Conservation (phyloP, 306 rosid species). For the Begonia loranthoides region DNA sequence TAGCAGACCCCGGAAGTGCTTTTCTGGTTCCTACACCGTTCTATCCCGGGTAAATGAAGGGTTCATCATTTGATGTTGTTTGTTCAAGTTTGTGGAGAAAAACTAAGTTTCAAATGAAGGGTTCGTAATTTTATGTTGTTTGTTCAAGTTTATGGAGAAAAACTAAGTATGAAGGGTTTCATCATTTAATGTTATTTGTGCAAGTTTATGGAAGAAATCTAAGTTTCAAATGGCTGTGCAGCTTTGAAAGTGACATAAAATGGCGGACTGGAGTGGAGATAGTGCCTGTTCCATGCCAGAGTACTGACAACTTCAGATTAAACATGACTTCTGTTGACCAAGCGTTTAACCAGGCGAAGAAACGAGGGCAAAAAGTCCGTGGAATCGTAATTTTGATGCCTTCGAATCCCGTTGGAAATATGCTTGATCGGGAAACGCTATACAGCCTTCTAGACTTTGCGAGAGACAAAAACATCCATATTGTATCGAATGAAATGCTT, state of each 20-base stretch:
- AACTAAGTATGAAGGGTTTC: too few species aligned
- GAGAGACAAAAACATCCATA: conserved; percentile 85
- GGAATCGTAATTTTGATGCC: conserved; percentile 78
- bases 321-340: conserved; percentile 51
- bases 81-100: too few species aligned
- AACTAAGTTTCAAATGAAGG: too few species aligned
- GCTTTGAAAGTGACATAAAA: conserved; percentile 57
- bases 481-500: conserved; percentile 62
- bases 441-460: conserved; percentile 70
- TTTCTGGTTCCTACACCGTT: conserved; percentile 93
- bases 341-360: conserved; percentile 81
- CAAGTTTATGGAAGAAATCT: too few species aligned
- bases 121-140: too few species aligned
- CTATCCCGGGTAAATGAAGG: conserved; percentile 47
- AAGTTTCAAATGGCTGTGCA: conserved; percentile 20
- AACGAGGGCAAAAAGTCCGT: conserved; percentile 65
- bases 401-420: conserved; percentile 62
- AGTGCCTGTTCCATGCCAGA: conserved; percentile 73
- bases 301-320: conserved; percentile 55
- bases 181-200: too few species aligned
- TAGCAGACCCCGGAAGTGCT: conserved; percentile 78
- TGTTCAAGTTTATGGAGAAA: too few species aligned
- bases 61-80: too few species aligned
- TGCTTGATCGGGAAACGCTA: conserved; percentile 44
- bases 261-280: conserved; percentile 75